Evolutionary conservation across 164 flowering plant genomes (phyloP).

Genomic region (Akebia trifoliata): DNA sequence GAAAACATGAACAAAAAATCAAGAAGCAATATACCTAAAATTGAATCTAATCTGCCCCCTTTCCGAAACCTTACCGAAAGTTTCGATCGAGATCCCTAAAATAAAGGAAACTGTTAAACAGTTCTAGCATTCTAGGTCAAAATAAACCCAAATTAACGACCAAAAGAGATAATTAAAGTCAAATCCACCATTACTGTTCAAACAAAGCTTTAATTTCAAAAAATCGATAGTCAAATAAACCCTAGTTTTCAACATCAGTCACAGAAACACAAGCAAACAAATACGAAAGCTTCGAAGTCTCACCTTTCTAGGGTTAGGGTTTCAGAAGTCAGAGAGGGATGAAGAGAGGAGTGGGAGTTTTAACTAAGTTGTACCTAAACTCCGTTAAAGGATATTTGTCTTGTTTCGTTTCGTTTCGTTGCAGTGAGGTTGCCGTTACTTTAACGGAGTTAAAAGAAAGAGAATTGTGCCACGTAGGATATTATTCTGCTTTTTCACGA

Average conservation of each 20-base stretch:
- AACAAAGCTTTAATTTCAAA: neutral
- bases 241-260: neutral
- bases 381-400: slow-evolving; percentile 7
- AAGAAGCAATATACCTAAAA: slow-evolving; percentile 1
- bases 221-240: slow-evolving; percentile 2
- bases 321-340: neutral
- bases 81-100: slow-evolving; percentile 4
- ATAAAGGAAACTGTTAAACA: neutral
- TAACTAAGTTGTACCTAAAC: slow-evolving; percentile 15
- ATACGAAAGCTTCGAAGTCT: slow-evolving; percentile 3
- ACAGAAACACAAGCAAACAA: neutral
- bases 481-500: neutral
- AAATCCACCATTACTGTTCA: neutral
- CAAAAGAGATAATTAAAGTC: neutral
- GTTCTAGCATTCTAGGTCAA: neutral
- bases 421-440: slow-evolving; percentile 20
- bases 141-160: neutral
- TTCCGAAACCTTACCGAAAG: neutral
- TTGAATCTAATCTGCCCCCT: neutral
- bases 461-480: slow-evolving; percentile 26
- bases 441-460: slow-evolving; percentile 25
- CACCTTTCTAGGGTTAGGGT: slow-evolving; percentile 11
- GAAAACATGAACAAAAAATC: neutral
- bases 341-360: too few species aligned
- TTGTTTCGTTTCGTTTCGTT: too few species aligned